These are phyloP conservation scores for Persicaria maculosa DNA, from an alignment of 148 eudicot genomes.

Conservation along the genomic window DNA sequence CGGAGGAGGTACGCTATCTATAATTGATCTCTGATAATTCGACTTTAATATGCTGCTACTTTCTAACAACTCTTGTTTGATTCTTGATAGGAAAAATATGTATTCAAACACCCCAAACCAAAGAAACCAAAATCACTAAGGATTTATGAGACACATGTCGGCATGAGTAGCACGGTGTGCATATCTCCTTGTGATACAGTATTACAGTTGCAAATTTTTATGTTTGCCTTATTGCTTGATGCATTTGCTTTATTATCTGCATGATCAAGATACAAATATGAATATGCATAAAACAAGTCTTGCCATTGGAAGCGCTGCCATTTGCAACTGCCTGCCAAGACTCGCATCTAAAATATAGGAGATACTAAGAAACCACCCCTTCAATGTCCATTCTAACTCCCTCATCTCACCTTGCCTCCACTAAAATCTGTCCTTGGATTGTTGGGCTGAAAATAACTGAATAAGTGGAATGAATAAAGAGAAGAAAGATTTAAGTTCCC, in stretches of 20 bases:
- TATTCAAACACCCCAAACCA: constrained; percentile 87
- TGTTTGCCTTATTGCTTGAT: neutral
- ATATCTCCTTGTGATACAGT: constrained; percentile 13
- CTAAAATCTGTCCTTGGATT: neutral
- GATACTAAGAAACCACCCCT: neutral
- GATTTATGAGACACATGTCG: constrained; percentile 89
- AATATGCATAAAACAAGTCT: neutral
- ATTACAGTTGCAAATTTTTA: neutral
- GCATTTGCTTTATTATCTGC: neutral
- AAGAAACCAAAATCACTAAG: constrained; percentile 80
- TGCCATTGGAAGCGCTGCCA: neutral
- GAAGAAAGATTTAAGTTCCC: neutral
- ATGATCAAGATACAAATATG: neutral
- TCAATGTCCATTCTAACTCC: neutral
- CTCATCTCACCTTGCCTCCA: neutral
- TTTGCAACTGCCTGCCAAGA: neutral
- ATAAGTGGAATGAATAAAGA: neutral
- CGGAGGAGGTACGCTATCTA: constrained; percentile 65
- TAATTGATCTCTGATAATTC: neutral
- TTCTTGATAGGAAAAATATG: constrained; percentile 64
- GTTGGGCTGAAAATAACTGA: neutral
- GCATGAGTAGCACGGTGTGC: constrained; percentile 97
- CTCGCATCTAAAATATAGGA: neutral
- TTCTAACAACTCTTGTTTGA: neutral
- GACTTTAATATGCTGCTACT: neutral